These are phyloP conservation scores for Actinomortierella wolfii DNA, from an alignment of 371 early-diverging fungal species.

Conservation along the genomic window DNA sequence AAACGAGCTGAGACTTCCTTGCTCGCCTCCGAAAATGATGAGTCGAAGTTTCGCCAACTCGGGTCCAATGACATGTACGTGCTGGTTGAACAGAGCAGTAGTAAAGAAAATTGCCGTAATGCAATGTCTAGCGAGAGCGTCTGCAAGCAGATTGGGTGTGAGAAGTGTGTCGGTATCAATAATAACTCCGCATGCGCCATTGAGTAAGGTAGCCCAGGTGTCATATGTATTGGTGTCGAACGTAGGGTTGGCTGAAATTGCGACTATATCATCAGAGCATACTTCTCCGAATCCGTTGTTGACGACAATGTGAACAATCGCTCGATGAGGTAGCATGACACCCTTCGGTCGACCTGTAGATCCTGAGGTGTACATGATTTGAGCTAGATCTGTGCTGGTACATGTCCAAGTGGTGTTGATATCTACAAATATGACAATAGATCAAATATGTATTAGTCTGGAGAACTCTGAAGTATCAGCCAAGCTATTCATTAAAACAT, in stretches of 20 bases:
- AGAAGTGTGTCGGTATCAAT: constrained; percentile 9
- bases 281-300: constrained; percentile 6
- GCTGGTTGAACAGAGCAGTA: constrained; percentile 12
- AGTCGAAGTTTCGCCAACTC: constrained; percentile 7
- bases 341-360: constrained; percentile 59
- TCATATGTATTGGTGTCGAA: constrained; percentile 10
- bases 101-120: constrained; percentile 8
- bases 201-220: constrained; percentile 3
- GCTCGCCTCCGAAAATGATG: constrained; percentile 13
- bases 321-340: constrained; percentile 44
- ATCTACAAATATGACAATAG: too few species aligned
- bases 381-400: constrained; percentile 8
- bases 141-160: constrained; percentile 3
- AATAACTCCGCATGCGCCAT: constrained; percentile 10
- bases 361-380: constrained; percentile 55
- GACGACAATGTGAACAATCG: constrained; percentile 11
- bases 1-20: constrained; percentile 6
- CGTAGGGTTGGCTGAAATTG: constrained; percentile 6
- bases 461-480: too few species aligned
- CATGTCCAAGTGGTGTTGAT: too few species aligned
- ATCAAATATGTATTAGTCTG: too few species aligned
- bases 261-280: background rate
- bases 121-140: background rate
- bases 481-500: too few species aligned
- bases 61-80: constrained; percentile 5